Base-by-base conservation (phyloP, 345 rosid species). In the Gossypium herbaceum region DNA sequence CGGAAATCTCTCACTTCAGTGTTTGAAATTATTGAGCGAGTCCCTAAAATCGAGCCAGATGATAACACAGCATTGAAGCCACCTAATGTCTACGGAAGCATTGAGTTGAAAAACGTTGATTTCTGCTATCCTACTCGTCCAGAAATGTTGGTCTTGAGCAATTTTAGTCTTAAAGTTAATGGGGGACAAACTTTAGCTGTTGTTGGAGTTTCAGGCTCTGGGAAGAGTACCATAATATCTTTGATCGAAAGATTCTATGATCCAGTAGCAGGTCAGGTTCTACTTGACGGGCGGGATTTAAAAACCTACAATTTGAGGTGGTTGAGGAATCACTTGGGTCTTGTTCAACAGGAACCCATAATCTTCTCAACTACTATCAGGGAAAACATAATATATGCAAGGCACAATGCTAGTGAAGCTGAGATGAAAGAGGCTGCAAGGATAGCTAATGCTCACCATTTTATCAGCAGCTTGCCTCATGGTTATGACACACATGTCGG, bases 381-480 rank as follows among this genome's bases (percentile, higher is more conserved):
- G 80, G 99, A 95, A 74, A 95, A 95, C 78, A 95, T 95, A 34
- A 93, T 93, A 45, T 95, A 95, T 52, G 99, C 99, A 51, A 91
- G 97, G 84, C 99, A 93, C 73, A 95, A 91, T 81, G 99, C 99
- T 10, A 91, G 98, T 48, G 99, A 93, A 82, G 94, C 98, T 13
- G 99, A 95, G 88, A 82, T 95, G 80, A 93, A 95, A 81, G 99
- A 95, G 82, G 99, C 99, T 75, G 99, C 99, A 39, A 87, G 99
- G 82, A 93, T 95, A 76, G 99, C 99, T 56, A 95, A 95, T 65
- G 99, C 99, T 56, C 99, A 95, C 83, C 99, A 93, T 84, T 95
- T 93, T 79, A 95, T 95, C 80, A 95, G 99, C 86, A 95, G 94
- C 76, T 86, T 93, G 78, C 93, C 99, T 75, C 97, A 93, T 72